Percentiles rank a stretch among this genome's conserved stretches.
phyloP scores from a whole-genome alignment of 176 grass and related monocot genomes.

The Zizania latifolia region DNA sequence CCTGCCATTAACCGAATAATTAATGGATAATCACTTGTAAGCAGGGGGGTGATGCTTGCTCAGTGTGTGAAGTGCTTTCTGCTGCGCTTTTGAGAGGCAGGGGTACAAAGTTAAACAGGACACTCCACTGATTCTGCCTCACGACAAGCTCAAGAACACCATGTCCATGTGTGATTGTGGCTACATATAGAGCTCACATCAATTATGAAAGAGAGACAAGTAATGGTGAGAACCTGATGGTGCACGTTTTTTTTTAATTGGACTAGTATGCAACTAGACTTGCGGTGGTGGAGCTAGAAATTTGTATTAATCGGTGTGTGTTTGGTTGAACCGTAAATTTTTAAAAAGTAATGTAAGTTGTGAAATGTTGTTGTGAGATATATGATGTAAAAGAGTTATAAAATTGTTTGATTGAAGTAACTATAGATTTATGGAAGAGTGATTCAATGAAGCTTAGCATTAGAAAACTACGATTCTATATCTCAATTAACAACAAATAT shows the following conservation, averaged over 20 bases:
- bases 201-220: background rate
- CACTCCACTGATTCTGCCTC: background rate
- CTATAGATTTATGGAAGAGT: too few species aligned
- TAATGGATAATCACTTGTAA: background rate
- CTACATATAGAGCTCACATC: background rate
- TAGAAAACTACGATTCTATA: too few species aligned
- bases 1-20: background rate
- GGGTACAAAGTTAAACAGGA: background rate
- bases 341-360: too few species aligned
- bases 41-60: background rate
- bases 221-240: background rate
- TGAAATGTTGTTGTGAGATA: too few species aligned
- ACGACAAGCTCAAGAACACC: background rate
- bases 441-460: too few species aligned
- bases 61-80: background rate
- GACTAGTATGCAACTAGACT: background rate
- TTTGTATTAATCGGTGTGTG: too few species aligned
- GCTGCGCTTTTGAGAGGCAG: constrained; percentile 18
- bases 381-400: too few species aligned
- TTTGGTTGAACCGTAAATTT: too few species aligned
- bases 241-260: background rate
- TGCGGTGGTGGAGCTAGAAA: background rate
- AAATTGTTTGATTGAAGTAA: too few species aligned
- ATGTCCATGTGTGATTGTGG: background rate
- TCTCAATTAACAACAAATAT: too few species aligned